Evolutionary conservation across 495 filamentous ascomycete genomes (phyloP), one percentile per base, ranked within the genome.

Genomic region (Sphaerosporella brunnea): DNA sequence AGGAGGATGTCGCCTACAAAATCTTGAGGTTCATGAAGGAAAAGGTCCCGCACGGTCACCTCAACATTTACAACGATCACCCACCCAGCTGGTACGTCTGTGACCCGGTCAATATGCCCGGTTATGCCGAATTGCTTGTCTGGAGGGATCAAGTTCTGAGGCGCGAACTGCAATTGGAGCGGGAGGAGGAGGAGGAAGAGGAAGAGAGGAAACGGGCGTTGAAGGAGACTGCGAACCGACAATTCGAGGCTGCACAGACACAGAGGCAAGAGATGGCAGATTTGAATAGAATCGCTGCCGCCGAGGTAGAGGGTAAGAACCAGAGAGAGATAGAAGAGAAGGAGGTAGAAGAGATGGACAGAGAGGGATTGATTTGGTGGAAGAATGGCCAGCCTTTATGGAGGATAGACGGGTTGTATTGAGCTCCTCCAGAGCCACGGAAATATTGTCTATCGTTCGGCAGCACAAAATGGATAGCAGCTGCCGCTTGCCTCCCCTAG

Each of bases 81-180:
- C 20, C 37, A 1, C 10, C n/a, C 13, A 19, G 20, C 3, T 16
- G 20, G 37, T 16, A 9, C 10, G n/a, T 40, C n/a, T 40, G 15
- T 15, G 37, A 40, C 10, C 37, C n/a, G 10, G n/a, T n/a, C 2
- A 7, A 16, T 23, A 30, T 40, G 36, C 18, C 34, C 19, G 30
- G 15, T 23, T 36, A 32, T 36, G 34, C 23, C 36, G 38, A 36
- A 7, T 44, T 51, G 49, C 38, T 35, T 38, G 23, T 34, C 30
- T 53, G 51, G 48, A 45, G 38, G 4, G 30, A 34, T 39, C 23
- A 23, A 26, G 48, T 52, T 36, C 35, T 30, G 52, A 47, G 50
- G 42, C 55, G 32, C n/a, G 35, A 32, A 21, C 16, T 9, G 11
- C 25, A 50, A 53, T 50, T 53, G 38, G 34, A 53, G 54, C 46